Conservation (phyloP, 768 basidiomycete genomes). For the Strobilomyces echinocephalus region DNA sequence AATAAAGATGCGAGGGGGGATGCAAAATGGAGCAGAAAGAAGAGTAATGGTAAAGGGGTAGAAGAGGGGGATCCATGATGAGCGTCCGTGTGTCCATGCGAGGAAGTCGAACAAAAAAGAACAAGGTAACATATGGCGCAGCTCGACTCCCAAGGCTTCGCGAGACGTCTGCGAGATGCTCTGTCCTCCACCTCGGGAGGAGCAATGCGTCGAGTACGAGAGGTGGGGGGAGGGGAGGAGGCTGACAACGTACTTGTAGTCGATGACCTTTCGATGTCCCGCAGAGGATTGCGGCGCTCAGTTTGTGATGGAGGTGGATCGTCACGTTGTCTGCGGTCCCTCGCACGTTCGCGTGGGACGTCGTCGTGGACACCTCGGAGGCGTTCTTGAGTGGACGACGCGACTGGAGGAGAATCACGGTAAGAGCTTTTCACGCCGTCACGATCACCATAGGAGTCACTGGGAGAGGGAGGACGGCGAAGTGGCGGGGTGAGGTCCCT, state of each 20-base stretch:
- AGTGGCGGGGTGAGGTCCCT: constrained; percentile 18
- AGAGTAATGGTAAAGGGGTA: constrained; percentile 27
- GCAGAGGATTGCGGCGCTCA: constrained; percentile 23
- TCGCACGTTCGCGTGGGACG: constrained; percentile 14
- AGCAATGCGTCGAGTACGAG: constrained; percentile 35
- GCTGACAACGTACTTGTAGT: constrained; percentile 46
- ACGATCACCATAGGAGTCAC: constrained; percentile 20
- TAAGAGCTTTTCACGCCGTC: constrained; percentile 16
- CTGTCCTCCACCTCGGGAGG: constrained; percentile 36
- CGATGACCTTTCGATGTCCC: constrained; percentile 32
- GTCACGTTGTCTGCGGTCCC: constrained; percentile 26
- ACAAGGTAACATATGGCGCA: constrained; percentile 26
- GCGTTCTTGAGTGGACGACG: constrained; percentile 24
- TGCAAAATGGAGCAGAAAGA: constrained; percentile 28
- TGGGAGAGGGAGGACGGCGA: constrained; percentile 23
- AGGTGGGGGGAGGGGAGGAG: constrained; percentile 35
- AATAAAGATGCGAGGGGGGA: constrained; percentile 31
- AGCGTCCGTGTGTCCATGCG: constrained; percentile 39
- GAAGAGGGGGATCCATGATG: constrained; percentile 37
- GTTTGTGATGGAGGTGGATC: constrained; percentile 14
- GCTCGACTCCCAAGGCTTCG: constrained; percentile 46
- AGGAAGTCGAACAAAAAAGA: constrained; percentile 37
- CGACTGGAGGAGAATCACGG: constrained; percentile 17
- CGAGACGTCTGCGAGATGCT: constrained; percentile 35
- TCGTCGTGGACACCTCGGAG: constrained; percentile 16